Base-by-base conservation (phyloP, 257 asterid genomes). In the Petrea volubilis region DNA sequence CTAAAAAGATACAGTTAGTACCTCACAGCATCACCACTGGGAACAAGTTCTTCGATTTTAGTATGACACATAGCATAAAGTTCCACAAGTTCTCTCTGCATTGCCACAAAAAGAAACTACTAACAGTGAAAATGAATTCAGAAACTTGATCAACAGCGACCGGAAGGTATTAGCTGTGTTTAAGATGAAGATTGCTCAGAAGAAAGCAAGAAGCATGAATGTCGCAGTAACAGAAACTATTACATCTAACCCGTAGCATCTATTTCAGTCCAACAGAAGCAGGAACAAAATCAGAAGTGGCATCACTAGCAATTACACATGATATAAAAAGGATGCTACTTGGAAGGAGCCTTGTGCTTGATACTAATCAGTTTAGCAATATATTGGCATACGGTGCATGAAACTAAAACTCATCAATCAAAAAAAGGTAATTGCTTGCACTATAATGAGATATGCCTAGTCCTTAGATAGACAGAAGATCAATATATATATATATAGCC, bases 41-140 rank as follows among this genome's bases (percentile, higher is more conserved):
- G 91, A 73, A 92, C 82, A 44, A 95, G 63, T 63, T 95, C 98
- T 67, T 88, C 99, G 95, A 95, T 85, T 70, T 85, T 85, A 72
- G 91, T 74, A 75, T 95, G 99, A 71, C 98, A 91, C 81, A 86
- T 78, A 15, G 84, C 76, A 80, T 86, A 90, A 17, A 95, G 95
- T 81, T 95, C 97, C 12, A 95, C 93, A 33, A 83, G 87, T 56
- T 83, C 86, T 74, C 84, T 88, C 99, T 95, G 86, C 83, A 81
- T 38, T 21, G 41, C 77, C 52, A 34, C 68, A 21, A 44, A 24
- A 67, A 40, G 46, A 60, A 74, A 60, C 59, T 20, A 43, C 64
- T 3, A 36, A n/a, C 63, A 61, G 23, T n/a, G 52, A 34, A 52
- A 8, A 62, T 13, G 57, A 67, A 58, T 38, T 10, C 58, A 53